Evolutionary conservation across 139 green algal species (phyloP).

Genomic region (Yamagishiella unicocca): DNA sequence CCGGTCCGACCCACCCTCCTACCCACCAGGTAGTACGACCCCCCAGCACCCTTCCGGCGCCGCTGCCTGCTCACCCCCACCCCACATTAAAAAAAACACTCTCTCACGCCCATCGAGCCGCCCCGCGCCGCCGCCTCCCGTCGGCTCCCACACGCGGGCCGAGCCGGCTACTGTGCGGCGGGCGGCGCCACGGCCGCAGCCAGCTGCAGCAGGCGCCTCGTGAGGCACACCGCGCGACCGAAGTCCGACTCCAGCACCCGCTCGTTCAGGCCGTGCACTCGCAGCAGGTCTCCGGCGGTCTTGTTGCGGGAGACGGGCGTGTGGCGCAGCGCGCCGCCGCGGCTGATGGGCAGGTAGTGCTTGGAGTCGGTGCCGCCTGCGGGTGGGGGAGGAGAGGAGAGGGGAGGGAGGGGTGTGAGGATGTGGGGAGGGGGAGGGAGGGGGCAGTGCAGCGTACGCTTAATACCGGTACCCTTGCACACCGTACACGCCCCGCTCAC

Average conservation of each 20-base stretch:
- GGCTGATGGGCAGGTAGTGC: conserved; percentile 64
- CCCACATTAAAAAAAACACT: no score
- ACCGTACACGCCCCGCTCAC: not conserved
- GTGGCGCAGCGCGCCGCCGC: conserved; percentile 62
- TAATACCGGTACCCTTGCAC: not conserved
- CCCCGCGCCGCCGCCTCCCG: no score
- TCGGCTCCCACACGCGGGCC: no score
- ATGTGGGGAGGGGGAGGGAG: not conserved
- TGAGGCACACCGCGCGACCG: conserved; percentile 22
- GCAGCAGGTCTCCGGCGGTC: conserved; percentile 51
- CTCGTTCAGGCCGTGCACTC: conserved; percentile 79
- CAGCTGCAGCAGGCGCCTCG: conserved; percentile 29
- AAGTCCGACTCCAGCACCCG: conserved; percentile 53
- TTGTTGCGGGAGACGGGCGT: conserved; percentile 47
- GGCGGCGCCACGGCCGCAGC: not conserved
- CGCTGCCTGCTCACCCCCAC: no score
- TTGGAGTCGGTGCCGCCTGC: conserved; percentile 67
- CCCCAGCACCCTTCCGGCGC: no score
- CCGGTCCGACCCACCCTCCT: no score
- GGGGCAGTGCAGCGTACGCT: not conserved
- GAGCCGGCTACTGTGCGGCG: no score
- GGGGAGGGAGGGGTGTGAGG: not conserved
- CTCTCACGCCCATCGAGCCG: no score
- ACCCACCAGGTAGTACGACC: no score
- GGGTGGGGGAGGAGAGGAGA: not conserved